Evolutionary conservation across 805 yeast genomes (phyloP).

Genomic region (Saccharomycodes ludwigii): DNA sequence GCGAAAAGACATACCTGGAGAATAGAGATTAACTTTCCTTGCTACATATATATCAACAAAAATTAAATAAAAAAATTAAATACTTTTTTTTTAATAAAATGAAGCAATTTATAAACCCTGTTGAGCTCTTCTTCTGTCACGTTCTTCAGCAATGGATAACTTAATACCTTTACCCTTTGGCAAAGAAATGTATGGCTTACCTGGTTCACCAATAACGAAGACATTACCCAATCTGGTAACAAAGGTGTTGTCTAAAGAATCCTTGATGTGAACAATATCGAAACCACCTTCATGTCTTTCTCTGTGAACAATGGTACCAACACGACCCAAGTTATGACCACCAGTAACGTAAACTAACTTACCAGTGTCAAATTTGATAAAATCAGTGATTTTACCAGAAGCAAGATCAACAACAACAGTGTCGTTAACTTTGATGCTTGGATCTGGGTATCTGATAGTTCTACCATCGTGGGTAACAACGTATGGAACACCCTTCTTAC

Average conservation of each 20-base stretch:
- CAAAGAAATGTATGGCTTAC: slow-evolving; percentile 86
- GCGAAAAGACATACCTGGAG: no score
- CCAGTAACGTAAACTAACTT: slow-evolving; percentile 88
- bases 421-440: slow-evolving; percentile 92
- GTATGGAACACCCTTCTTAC: slow-evolving; percentile 97
- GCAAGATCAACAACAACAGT: slow-evolving; percentile 95
- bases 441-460: slow-evolving; percentile 99
- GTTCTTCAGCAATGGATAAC: slow-evolving; percentile 91
- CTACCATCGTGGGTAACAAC: slow-evolving; percentile 99
- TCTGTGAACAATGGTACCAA: slow-evolving; percentile 91
- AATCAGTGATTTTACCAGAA: slow-evolving; percentile 85
- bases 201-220: slow-evolving; percentile 90
- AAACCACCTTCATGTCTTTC: slow-evolving; percentile 98
- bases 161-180: slow-evolving; percentile 99
- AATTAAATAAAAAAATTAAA: no score
- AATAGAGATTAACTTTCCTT: no score
- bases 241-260: slow-evolving; percentile 85
- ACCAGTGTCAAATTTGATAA: slow-evolving; percentile 87
- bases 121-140: slow-evolving; percentile 95
- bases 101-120: slow-evolving; percentile 34
- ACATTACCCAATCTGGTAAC: slow-evolving; percentile 92
- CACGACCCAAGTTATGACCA: slow-evolving; percentile 98
- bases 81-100: no score
- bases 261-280: slow-evolving; percentile 95
- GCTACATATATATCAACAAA: no score